Evolutionary conservation across 345 rosid genomes (phyloP), one percentile per base, ranked within the genome.

Genomic region (Sisymbrium altissimum): DNA sequence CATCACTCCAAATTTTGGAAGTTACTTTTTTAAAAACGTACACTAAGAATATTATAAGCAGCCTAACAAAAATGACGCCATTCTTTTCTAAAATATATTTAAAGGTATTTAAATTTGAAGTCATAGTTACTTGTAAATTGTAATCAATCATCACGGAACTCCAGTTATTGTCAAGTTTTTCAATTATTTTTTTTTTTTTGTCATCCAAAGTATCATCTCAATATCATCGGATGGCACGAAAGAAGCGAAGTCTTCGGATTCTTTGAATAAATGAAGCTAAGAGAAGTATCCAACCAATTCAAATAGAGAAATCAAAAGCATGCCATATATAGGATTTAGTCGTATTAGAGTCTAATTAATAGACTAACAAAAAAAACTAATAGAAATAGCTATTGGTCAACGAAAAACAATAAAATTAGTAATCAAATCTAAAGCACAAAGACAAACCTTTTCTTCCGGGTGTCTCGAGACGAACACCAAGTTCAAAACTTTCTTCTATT

Each of bases 391-490:
- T 48, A 54, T 10, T 69, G 73, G 73, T 75, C 68, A 67, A 75
- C 63, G 3, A 4, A 60, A 41, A 49, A 27, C 44, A 45, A 56
- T 66, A 65, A 49, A 65, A 54, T 55, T 72, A 73, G 71, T 55
- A 38, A 64, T 65, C 46, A 74, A 59, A 66, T 59, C 45, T 8
- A 1, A 41, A 68, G 70, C 75, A 64, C 35, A 46, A 45, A 74
- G 45, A 49, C 79, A 68, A 64, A 75, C 62, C 68, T 60, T 75
- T 75, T 60, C 55, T 75, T 68, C 68, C 48, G 53, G 73, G 39
- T 75, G 72, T 40, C 79, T 68, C 79, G 79, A 75, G 79, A 67
- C 68, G 21, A 75, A 30, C 68, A n/a, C 54, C 35, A n/a, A 50
- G 0, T 50, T 52, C 38, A 38, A 66, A 38, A 57, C 19, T 39